phyloP scores from a whole-genome alignment of 352 stramenopile genomes.

The Pythium sp. region DNA sequence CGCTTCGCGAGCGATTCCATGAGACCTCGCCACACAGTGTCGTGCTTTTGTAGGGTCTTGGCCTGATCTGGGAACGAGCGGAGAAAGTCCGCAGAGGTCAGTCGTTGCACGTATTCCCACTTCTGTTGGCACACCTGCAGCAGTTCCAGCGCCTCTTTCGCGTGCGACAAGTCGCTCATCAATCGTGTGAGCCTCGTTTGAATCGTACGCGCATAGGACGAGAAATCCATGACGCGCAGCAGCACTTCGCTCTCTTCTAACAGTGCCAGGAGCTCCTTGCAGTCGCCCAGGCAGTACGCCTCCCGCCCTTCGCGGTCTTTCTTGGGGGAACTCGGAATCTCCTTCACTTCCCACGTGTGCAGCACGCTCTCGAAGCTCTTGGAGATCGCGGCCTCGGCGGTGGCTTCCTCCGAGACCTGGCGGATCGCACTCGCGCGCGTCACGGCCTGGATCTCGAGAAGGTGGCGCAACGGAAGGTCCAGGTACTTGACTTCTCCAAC shows the following conservation, averaged over 20 bases:
- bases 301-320: conserved; percentile 70
- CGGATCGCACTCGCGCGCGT: conserved; percentile 41
- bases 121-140: conserved; percentile 59
- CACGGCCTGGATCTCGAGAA: conserved; percentile 46
- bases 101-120: conserved; percentile 62
- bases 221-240: conserved; percentile 67
- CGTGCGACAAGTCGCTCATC: conserved; percentile 38
- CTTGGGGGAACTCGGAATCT: conserved; percentile 39
- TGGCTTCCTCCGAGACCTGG: conserved; percentile 70
- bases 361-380: conserved; percentile 57
- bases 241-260: conserved; percentile 76
- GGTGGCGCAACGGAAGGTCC: conserved; percentile 43
- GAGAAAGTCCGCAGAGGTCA: conserved; percentile 61
- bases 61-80: conserved; percentile 57
- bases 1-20: conserved; percentile 46
- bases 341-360: conserved; percentile 54
- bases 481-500: conserved; percentile 20
- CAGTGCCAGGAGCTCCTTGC: conserved; percentile 44
- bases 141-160: conserved; percentile 52
- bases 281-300: conserved; percentile 50
- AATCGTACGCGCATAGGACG: conserved; percentile 59
- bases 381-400: conserved; percentile 54
- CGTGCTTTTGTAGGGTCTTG: conserved; percentile 51
- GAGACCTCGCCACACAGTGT: conserved; percentile 47
- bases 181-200: conserved; percentile 46